Conservation (phyloP, 2,329 filamentous ascomycete species). For the Penicillium sp. region DNA sequence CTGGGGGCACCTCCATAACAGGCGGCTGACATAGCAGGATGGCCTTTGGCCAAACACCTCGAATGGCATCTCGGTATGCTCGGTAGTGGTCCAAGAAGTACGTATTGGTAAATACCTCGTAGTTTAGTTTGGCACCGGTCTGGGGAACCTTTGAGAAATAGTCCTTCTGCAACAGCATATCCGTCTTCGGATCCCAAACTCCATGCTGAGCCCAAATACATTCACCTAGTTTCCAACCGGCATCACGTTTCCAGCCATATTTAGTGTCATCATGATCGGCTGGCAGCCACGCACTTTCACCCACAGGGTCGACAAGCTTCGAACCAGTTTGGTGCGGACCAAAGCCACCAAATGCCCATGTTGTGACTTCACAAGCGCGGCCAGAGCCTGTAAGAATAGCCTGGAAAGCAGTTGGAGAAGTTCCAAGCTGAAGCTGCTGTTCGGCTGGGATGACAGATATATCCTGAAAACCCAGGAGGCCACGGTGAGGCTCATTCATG, state of each 20-base stretch:
- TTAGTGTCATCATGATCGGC: conserved; percentile 77
- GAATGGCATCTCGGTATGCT: conserved; percentile 70
- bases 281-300: conserved; percentile 79
- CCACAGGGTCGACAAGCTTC: conserved; percentile 80
- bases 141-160: conserved; percentile 81
- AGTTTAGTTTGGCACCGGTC: conserved; percentile 72
- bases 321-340: conserved; percentile 88
- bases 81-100: conserved; percentile 89
- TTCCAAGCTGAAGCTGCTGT: conserved; percentile 88
- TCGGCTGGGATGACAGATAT: conserved; percentile 78
- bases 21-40: conserved; percentile 91
- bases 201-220: conserved; percentile 97
- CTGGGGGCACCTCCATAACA: conserved; percentile 85
- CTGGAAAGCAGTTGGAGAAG: conserved; percentile 91
- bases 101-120: conserved; percentile 82
- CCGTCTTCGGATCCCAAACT: conserved; percentile 81
- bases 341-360: conserved; percentile 90
- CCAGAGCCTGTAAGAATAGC: conserved; percentile 89
- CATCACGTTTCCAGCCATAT: conserved; percentile 87
- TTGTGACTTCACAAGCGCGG: conserved; percentile 81
- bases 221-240: conserved; percentile 86
- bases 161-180: conserved; percentile 75
- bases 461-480: conserved; percentile 79
- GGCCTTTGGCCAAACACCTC: conserved; percentile 71
- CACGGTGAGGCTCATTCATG: conserved; percentile 90